These are phyloP conservation scores for Diaporthe vaccinii DNA, from an alignment of 2,329 filamentous ascomycete species.

Conservation along the genomic window DNA sequence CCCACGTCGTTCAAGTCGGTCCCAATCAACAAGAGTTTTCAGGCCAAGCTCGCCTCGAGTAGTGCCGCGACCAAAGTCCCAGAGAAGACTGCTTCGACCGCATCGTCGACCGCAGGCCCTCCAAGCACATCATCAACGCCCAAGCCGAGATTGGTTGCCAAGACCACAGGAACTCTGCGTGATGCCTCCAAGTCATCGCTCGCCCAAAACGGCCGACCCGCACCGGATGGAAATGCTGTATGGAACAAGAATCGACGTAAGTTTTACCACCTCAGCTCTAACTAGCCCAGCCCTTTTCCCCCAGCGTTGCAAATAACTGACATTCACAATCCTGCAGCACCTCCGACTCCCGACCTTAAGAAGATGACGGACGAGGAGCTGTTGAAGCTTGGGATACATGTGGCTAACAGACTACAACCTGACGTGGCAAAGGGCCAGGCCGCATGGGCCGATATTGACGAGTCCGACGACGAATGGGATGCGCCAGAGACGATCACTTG, in stretches of 20 bases:
- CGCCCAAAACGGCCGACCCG: slow-evolving; percentile 57
- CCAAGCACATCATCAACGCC: slow-evolving; percentile 63
- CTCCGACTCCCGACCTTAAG: slow-evolving; percentile 78
- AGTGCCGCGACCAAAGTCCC: slow-evolving; percentile 62
- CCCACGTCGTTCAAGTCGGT: slow-evolving; percentile 86
- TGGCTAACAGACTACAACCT: slow-evolving; percentile 82
- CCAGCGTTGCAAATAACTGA: slow-evolving; percentile 6
- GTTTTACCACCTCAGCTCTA: slow-evolving; percentile 48
- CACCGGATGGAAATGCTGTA: slow-evolving; percentile 80
- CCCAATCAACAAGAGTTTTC: slow-evolving; percentile 86
- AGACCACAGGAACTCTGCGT: slow-evolving; percentile 71
- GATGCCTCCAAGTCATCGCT: slow-evolving; percentile 62
- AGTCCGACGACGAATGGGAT: slow-evolving; percentile 91
- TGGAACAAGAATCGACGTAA: slow-evolving; percentile 92
- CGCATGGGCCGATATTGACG: slow-evolving; percentile 82
- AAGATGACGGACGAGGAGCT: slow-evolving; percentile 90
- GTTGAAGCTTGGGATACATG: slow-evolving; percentile 87
- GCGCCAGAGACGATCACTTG: slow-evolving; percentile 87
- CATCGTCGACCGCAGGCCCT: slow-evolving; percentile 58
- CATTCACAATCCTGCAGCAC: slow-evolving; percentile 58
- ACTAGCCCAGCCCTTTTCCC: neutral
- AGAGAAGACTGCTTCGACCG: slow-evolving; percentile 63
- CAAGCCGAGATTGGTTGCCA: slow-evolving; percentile 81
- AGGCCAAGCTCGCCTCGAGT: slow-evolving; percentile 73
- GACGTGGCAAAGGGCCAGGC: slow-evolving; percentile 81